These are phyloP conservation scores for Dissophora globulifera DNA, from an alignment of 192 early-diverging fungal species.

Conservation along the genomic window DNA sequence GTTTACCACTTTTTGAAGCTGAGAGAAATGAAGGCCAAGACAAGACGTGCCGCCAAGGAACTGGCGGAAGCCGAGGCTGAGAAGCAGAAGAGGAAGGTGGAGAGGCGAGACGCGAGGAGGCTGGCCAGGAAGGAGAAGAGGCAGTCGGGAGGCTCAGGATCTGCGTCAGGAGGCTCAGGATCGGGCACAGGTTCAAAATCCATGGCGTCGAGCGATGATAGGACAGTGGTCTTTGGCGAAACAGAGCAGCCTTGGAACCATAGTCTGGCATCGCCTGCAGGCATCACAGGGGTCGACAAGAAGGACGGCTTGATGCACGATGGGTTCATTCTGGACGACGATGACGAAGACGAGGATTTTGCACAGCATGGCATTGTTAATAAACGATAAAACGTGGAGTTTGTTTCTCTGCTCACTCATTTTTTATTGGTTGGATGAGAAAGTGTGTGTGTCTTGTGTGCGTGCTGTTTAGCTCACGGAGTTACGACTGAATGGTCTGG, in stretches of 20 bases:
- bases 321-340: slow-evolving; percentile 33
- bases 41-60: slow-evolving; percentile 25
- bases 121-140: background rate
- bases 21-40: slow-evolving; percentile 40
- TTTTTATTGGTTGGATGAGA: no score
- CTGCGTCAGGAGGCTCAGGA: no score
- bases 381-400: no score
- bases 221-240: background rate
- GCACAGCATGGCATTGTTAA: background rate
- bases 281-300: background rate
- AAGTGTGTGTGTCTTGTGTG: no score
- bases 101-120: background rate
- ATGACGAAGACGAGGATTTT: slow-evolving; percentile 26
- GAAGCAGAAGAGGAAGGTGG: slow-evolving; percentile 17
- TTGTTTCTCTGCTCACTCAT: no score
- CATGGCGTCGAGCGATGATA: no score
- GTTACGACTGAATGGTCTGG: slow-evolving; percentile 45
- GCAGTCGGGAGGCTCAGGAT: no score
- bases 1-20: slow-evolving; percentile 79
- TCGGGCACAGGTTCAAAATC: no score
- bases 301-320: slow-evolving; percentile 1
- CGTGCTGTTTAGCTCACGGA: no score
- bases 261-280: background rate
- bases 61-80: slow-evolving; percentile 18
- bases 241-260: slow-evolving; percentile 25